Conservation (phyloP, 2,329 filamentous ascomycete genomes). For the Cordyceps pruinosa region DNA sequence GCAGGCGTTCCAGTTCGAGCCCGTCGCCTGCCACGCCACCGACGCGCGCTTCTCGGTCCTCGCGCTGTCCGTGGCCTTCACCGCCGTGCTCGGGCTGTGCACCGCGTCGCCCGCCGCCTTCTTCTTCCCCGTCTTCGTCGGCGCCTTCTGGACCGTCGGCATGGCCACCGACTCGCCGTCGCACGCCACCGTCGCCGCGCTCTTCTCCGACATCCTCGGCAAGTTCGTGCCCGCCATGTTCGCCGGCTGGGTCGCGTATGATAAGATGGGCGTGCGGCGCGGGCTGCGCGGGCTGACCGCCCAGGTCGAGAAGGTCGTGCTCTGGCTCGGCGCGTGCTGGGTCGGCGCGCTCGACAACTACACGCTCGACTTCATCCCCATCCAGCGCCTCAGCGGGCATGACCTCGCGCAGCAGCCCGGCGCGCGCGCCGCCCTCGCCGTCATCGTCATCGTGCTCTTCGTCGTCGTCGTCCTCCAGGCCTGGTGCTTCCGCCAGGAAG, state of each 20-base stretch:
- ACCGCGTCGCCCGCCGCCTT: conserved; percentile 72
- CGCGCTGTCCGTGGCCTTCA: conserved; percentile 73
- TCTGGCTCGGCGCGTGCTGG: conserved; percentile 89
- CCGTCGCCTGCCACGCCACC: conserved; percentile 58
- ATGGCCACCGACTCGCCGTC: conserved; percentile 82
- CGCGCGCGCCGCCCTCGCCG: conserved; percentile 71
- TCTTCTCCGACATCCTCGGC: conserved; percentile 72
- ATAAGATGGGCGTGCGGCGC: conserved; percentile 69
- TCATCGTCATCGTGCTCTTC: conserved; percentile 66
- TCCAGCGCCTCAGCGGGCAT: conserved; percentile 82
- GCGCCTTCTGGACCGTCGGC: conserved; percentile 83
- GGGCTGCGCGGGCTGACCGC: conserved; percentile 67
- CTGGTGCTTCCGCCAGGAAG: conserved; percentile 81
- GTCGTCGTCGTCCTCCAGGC: conserved; percentile 67
- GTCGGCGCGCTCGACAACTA: conserved; percentile 90
- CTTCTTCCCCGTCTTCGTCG: conserved; percentile 76
- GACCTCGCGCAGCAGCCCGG: conserved; percentile 87
- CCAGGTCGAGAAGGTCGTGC: conserved; percentile 80
- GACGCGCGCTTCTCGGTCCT: conserved; percentile 83
- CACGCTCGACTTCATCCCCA: conserved; percentile 89
- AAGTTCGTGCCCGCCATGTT: conserved; percentile 84
- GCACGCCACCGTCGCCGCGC: conserved; percentile 56
- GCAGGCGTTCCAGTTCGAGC: conserved; percentile 71
- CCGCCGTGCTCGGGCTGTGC: conserved; percentile 71
- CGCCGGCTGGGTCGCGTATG: conserved; percentile 79